Percentiles rank a stretch among this genome's conserved stretches.
Conservation (phyloP, 2,329 filamentous ascomycete genomes). For the Paramyrothecium sp. region DNA sequence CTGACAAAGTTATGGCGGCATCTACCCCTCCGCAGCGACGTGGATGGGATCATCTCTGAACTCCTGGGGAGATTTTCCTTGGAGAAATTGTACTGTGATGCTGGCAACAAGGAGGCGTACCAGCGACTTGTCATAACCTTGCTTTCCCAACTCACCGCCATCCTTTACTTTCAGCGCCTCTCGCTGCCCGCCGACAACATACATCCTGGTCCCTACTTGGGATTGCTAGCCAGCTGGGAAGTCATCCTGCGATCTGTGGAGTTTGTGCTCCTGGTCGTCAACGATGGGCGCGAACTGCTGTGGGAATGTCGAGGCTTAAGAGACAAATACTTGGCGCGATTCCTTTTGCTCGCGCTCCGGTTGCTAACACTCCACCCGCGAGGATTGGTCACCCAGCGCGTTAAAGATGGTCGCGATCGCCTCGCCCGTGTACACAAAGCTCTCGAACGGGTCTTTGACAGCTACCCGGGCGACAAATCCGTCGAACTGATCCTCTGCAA, state of each 20-base stretch:
- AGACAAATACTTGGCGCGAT: conserved; percentile 35
- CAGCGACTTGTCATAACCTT: conserved; percentile 32
- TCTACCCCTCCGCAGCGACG: conserved; percentile 35
- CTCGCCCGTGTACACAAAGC: conserved; percentile 34
- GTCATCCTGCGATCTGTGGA: conserved; percentile 34
- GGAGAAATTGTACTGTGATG: conserved; percentile 36
- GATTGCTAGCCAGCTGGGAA: conserved; percentile 38
- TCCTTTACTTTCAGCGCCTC: conserved; percentile 38
- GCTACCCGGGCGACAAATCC: conserved; percentile 34
- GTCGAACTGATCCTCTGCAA: conserved; percentile 35
- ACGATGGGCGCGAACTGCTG: conserved; percentile 33
- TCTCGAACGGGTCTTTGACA: conserved; percentile 35
- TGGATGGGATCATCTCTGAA: conserved; percentile 38
- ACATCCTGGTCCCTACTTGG: conserved; percentile 33
- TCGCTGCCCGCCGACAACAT: conserved; percentile 33
- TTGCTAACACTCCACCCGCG: conserved; percentile 36
- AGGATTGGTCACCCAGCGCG: conserved; percentile 24
- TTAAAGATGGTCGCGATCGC: conserved; percentile 33
- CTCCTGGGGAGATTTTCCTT: conserved; percentile 40
- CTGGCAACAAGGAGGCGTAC: conserved; percentile 27
- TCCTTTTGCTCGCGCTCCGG: conserved; percentile 34
- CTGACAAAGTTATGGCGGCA: conserved; percentile 32
- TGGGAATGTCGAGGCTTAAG: conserved; percentile 26
- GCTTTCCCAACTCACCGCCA: conserved; percentile 34
- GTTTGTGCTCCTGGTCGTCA: conserved; percentile 32